These are phyloP conservation scores for Gracilaria domingensis DNA, from an alignment of 23 red algal genomes.

Conservation along the genomic window DNA sequence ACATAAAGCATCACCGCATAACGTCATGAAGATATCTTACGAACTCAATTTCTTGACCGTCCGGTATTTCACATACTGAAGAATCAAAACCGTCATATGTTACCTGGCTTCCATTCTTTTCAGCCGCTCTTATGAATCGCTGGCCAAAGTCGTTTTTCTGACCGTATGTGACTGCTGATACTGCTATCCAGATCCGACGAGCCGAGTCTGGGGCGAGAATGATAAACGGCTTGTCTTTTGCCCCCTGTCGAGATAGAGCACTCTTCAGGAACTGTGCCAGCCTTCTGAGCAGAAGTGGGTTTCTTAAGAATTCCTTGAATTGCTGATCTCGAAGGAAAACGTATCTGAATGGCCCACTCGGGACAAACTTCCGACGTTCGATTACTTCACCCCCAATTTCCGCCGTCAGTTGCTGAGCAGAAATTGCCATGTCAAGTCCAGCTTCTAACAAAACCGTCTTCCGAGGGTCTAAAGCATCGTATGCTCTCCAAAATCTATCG, in stretches of 20 bases:
- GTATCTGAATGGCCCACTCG: slow-evolving; percentile 88
- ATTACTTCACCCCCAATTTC: slow-evolving; percentile 84
- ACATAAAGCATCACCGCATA: slow-evolving; percentile 34
- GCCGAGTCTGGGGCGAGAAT: slow-evolving; percentile 61
- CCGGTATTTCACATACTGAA: slow-evolving; percentile 67
- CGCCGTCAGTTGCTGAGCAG: slow-evolving; percentile 67
- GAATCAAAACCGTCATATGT: slow-evolving; percentile 80
- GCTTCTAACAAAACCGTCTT: slow-evolving; percentile 44
- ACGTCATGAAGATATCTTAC: slow-evolving; percentile 85
- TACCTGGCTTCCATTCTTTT: slow-evolving; percentile 63
- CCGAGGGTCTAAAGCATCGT: slow-evolving; percentile 72
- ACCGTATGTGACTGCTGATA: slow-evolving; percentile 45
- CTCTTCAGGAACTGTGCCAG: slow-evolving; percentile 75
- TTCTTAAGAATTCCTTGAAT: slow-evolving; percentile 54
- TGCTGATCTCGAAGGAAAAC: slow-evolving; percentile 81
- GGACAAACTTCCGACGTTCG: slow-evolving; percentile 78
- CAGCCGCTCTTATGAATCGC: slow-evolving; percentile 73
- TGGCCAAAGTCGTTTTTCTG: slow-evolving; percentile 80
- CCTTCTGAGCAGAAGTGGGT: slow-evolving; percentile 68
- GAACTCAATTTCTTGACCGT: slow-evolving; percentile 90
- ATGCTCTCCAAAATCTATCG: slow-evolving; percentile 85
- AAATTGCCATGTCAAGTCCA: slow-evolving; percentile 73
- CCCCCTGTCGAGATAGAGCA: slow-evolving; percentile 73
- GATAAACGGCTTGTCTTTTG: slow-evolving; percentile 79
- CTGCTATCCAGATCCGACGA: slow-evolving; percentile 70